Evolutionary conservation across 2,329 filamentous ascomycete genomes (phyloP).

Genomic region (Colletotrichum theobromicola): DNA sequence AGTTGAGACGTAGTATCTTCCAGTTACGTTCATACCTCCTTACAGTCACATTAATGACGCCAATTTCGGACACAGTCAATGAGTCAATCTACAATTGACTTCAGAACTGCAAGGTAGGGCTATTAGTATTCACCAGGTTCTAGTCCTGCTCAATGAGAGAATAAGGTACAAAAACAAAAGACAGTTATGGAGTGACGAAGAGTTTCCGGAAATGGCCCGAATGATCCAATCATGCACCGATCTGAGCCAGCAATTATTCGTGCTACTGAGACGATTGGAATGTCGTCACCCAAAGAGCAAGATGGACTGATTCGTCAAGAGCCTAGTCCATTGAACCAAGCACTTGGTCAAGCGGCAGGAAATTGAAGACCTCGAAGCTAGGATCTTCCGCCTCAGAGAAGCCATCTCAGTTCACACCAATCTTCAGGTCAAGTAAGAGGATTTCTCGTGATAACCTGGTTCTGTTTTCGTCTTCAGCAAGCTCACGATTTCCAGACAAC

Average conservation of each 20-base stretch:
- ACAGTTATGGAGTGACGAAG: not conserved
- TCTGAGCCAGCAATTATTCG: not conserved
- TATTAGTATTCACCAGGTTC: no score
- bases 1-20: no score
- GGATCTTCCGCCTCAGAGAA: not conserved
- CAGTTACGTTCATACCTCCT: no score
- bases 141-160: no score
- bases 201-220: not conserved
- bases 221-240: not conserved
- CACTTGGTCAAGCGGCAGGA: not conserved
- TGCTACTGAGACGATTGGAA: not conserved
- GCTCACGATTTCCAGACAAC: not conserved
- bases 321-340: not conserved
- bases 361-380: not conserved
- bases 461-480: no score
- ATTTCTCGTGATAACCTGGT: not conserved
- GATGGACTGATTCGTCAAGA: not conserved
- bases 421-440: not conserved
- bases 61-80: no score
- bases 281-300: not conserved
- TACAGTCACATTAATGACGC: no score
- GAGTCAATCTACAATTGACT: no score
- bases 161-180: no score
- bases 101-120: no score
- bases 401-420: not conserved